Percentiles rank a stretch among this genome's conserved stretches.
These are phyloP conservation scores for Backusella luteola DNA, from an alignment of 192 early-diverging fungal genomes.

Conservation along the genomic window DNA sequence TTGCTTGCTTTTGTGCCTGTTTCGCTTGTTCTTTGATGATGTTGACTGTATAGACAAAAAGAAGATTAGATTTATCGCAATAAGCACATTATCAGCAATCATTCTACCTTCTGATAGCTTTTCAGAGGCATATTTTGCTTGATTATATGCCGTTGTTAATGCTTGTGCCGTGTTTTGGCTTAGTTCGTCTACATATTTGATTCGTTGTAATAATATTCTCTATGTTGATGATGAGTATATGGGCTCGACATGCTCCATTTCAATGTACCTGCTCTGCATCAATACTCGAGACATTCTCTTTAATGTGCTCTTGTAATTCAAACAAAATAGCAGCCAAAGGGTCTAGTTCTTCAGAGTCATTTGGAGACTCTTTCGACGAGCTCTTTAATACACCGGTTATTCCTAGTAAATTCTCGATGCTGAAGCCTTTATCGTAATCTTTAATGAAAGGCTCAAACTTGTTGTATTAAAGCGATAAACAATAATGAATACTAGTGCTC, in stretches of 20 bases:
- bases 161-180: neutral
- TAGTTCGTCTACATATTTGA: conserved; percentile 8
- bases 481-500: neutral
- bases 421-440: conserved; percentile 10
- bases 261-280: neutral
- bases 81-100: neutral
- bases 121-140: neutral
- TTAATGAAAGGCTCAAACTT: conserved; percentile 10
- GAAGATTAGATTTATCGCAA: neutral
- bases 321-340: neutral
- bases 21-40: neutral
- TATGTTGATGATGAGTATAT: neutral
- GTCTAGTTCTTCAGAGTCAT: neutral
- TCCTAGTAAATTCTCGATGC: neutral
- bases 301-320: conserved; percentile 4
- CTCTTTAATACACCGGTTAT: neutral
- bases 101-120: conserved; percentile 4
- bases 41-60: neutral
- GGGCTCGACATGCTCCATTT: neutral
- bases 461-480: neutral
- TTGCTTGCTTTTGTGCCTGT: neutral
- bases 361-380: neutral
- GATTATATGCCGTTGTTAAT: neutral
- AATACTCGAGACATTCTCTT: neutral
- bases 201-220: conserved; percentile 7